Percentiles rank a stretch among this genome's conserved stretches.
Evolutionary conservation across 2,329 filamentous ascomycete species (phyloP).

Genomic region (Aspergillus sp.): DNA sequence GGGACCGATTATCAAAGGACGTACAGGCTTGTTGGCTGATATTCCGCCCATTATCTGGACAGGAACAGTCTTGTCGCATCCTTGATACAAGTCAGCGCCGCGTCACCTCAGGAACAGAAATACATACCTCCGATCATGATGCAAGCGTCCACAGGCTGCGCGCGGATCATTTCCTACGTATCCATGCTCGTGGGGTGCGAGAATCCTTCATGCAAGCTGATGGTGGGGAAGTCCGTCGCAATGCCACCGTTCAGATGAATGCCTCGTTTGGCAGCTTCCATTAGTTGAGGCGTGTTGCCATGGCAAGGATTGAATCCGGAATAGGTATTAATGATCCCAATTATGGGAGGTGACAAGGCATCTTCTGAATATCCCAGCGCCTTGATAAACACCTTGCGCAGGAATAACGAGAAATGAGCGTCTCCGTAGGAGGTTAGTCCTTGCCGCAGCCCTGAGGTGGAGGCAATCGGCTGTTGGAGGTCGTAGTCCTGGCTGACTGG

Average conservation of each 20-base stretch:
- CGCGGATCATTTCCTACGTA: constrained; percentile 69
- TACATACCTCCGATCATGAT: constrained; percentile 59
- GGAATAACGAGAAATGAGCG: constrained; percentile 67
- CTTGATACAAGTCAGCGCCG: constrained; percentile 37
- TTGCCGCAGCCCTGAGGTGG: constrained; percentile 53
- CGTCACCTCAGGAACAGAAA: not conserved
- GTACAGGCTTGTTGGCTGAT: constrained; percentile 66
- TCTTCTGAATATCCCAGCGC: constrained; percentile 68
- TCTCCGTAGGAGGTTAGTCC: constrained; percentile 66
- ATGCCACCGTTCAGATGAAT: constrained; percentile 61
- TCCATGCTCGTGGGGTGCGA: constrained; percentile 69
- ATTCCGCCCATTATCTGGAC: constrained; percentile 70
- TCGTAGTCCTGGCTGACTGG: constrained; percentile 47
- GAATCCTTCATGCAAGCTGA: constrained; percentile 65
- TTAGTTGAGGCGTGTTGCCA: constrained; percentile 63
- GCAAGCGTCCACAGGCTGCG: constrained; percentile 63
- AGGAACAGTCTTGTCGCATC: constrained; percentile 68
- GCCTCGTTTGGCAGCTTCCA: constrained; percentile 64
- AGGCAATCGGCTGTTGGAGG: constrained; percentile 48
- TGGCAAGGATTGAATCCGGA: constrained; percentile 71
- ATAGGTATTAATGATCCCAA: constrained; percentile 68
- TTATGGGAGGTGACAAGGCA: constrained; percentile 61
- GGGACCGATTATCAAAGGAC: constrained; percentile 64
- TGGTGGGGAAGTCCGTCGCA: constrained; percentile 67
- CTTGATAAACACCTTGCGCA: constrained; percentile 72